phyloP scores from a whole-genome alignment of 2,329 filamentous ascomycete species.

The Fusarium acutatum region DNA sequence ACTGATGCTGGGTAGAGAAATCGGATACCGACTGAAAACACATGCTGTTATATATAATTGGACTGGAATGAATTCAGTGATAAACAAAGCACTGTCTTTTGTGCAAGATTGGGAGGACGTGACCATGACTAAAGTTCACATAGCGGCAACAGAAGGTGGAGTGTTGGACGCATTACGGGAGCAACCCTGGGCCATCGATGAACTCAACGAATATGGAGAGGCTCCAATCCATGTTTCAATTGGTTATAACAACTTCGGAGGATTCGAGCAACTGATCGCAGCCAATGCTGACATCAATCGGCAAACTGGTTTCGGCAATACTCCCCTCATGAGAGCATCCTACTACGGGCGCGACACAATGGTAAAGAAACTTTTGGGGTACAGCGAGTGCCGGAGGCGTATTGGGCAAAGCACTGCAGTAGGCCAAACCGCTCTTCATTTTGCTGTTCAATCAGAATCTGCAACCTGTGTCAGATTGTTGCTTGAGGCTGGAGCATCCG shows the following conservation, averaged over 20 bases:
- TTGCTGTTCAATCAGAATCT: fast-evolving
- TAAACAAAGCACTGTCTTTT: not conserved
- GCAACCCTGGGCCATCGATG: constrained; percentile 4
- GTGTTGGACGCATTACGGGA: not conserved
- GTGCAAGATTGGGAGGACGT: not conserved
- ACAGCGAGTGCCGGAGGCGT: not conserved
- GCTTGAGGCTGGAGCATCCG: constrained; percentile 10
- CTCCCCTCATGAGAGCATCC: not conserved
- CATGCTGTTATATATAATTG: no score
- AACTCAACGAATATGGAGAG: fast-evolving
- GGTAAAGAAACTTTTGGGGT: not conserved
- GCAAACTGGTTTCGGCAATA: fast-evolving
- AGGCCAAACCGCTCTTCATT: no score
- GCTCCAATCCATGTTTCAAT: not conserved
- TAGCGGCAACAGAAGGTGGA: not conserved
- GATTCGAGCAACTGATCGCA: not conserved
- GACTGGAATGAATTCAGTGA: no score
- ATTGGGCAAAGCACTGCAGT: no score
- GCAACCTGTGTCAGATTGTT: not conserved
- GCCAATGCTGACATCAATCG: constrained; percentile 1
- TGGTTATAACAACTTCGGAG: fast-evolving
- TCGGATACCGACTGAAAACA: no score
- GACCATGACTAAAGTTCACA: not conserved
- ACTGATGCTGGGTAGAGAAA: not conserved
- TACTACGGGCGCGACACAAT: fast-evolving